Conservation (phyloP, 768 basidiomycete species). For the Chalciporus sphaerocephalus region DNA sequence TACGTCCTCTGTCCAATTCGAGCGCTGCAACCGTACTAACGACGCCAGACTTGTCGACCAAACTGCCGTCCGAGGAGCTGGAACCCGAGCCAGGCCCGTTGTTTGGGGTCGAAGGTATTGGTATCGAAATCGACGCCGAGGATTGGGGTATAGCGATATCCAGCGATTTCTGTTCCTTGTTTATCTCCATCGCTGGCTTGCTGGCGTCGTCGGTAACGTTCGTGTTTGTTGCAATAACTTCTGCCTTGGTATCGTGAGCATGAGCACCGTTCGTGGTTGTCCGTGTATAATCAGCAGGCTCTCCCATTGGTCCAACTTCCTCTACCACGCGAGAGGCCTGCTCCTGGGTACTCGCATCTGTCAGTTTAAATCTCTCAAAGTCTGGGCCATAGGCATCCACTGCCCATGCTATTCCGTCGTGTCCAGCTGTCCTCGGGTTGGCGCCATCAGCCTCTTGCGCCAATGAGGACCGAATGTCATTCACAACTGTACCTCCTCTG, state of each 20-base stretch:
- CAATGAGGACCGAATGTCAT: background rate
- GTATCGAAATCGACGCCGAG: constrained; percentile 8
- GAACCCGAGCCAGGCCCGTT: constrained; percentile 35
- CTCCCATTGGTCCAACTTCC: constrained; percentile 44
- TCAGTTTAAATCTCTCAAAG: constrained; percentile 25
- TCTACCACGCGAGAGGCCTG: constrained; percentile 27
- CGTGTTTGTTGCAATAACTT: background rate
- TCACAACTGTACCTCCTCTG: constrained; percentile 8
- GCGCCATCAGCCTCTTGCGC: background rate
- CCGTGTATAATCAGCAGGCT: constrained; percentile 33
- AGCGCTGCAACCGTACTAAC: constrained; percentile 33
- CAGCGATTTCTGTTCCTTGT: constrained; percentile 4
- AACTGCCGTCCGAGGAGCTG: constrained; percentile 49
- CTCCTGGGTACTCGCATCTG: constrained; percentile 6
- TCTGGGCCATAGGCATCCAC: constrained; percentile 39
- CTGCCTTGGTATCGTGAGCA: background rate
- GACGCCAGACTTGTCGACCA: constrained; percentile 33
- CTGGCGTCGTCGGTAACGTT: constrained; percentile 1
- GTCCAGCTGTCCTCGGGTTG: background rate
- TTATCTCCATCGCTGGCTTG: constrained; percentile 2
- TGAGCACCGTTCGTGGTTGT: background rate
- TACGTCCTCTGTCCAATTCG: constrained; percentile 46
- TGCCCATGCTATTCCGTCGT: constrained; percentile 52
- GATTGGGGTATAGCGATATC: constrained; percentile 5
- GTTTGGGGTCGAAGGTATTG: background rate